Base-by-base conservation (phyloP, 2,329 filamentous ascomycete genomes). In the Berkeleyomyces basicola region DNA sequence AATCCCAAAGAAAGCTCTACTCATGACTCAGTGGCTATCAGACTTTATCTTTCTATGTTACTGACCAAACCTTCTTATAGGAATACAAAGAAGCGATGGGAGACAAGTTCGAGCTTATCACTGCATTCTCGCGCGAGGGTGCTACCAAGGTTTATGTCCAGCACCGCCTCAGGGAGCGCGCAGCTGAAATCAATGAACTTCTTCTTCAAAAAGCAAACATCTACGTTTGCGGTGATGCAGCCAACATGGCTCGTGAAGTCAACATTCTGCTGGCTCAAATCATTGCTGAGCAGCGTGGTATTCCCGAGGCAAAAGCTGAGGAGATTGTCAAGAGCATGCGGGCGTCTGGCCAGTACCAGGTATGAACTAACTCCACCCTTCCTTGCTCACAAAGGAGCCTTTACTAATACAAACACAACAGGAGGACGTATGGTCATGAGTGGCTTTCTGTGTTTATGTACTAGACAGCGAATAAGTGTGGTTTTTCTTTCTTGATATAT, bases 261-360 rank as follows among this genome's bases (percentile, higher is more conserved):
- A 96, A 95, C 72, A 79, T 85, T 33, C 83, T 90, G n/a, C 79
- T 99, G 51, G 86, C 81, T 36, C 85, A 95, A 72, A 95, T 97
- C 70, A 85, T 99, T 68, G 80, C 90, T 36, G 84, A 91, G 71
- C 82, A 95, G 73, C 83, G 93, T 61, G 87, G 87, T 59, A 80
- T 97, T 64, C 79, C 89, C 1, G 86, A 92, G 70, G 79, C 86
- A 67, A 96, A 96, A 80, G 93, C 84, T 11, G 93, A 99, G 75
- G 92, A 97, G 71, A 85, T 96, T 70, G 90, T 99, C 65, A 99
- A 97, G 82, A 86, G 86, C 69, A 96, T 99, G 92, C 86, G 93
- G 71, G 86, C 88, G 68, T 85, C 87, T 67, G 96, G 95, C 74
- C 89, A 93, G 74, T 99, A 99, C 79, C 95, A 99, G 81, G 93